Evolutionary conservation across 2,329 filamentous ascomycete genomes (phyloP), one percentile per base, ranked within the genome.

Genomic region (Neonectria hederae): DNA sequence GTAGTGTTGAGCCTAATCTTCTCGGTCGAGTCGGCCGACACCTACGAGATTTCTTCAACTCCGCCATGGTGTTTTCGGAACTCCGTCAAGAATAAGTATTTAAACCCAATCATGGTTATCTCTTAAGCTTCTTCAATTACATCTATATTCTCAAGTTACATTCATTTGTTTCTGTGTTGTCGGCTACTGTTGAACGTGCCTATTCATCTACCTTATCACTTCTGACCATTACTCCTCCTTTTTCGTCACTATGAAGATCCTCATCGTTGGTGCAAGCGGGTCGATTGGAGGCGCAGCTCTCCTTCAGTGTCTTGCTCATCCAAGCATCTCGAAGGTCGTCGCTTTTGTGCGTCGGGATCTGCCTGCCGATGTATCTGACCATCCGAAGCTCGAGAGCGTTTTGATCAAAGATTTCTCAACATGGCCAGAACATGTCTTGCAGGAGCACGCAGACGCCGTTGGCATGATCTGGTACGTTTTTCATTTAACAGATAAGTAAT

Each of bases 181-280:
- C 14, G 17, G 17, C n/a, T 22, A 40, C 5, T 21, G 0, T 13
- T 26, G 28, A 4, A 14, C 42, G 0, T 6, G 11, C 6, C 10
- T 14, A 45, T 14, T 14, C 42, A 21, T 4, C 9, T 46, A 46
- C 11, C 21, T 24, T 7, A 24, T 11, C 8, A 8, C 5, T 22
- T 9, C 30, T 14, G 1, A 35, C 19, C n/a, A 42, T n/a, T 2
- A 30, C 35, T n/a, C 38, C 28, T 13, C 40, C 14, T n/a, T 21
- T 48, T 43, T 38, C 22, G 9, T 38, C 55, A 54, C 8, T 30
- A 79, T 80, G 78, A 80, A 80, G 54, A 62, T 80, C 54, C 76
- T 80, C 42, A 70, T 80, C 17, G 69, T 71, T 14, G 78, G 78
- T 30, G 78, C 76, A 0, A 77, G 70, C 13, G 78, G 78, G 1